A percentile compares a stretch with the other conserved stretches of the same genome.
These are phyloP conservation scores for Austroboletus rostrupii DNA, from an alignment of 1,284 basidiomycete species.

Conservation along the genomic window DNA sequence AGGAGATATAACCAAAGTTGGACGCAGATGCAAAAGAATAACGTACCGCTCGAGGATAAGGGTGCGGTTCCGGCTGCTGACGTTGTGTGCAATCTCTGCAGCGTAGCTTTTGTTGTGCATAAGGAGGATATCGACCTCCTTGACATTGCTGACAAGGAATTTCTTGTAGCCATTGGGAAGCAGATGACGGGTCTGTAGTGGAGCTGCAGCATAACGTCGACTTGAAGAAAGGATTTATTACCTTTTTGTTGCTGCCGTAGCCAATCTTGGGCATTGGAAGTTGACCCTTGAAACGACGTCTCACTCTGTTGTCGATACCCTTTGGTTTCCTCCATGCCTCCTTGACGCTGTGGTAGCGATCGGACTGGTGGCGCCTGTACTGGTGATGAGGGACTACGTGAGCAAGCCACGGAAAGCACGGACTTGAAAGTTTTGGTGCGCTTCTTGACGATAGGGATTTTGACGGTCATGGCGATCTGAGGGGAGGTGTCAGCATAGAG, in stretches of 20 bases:
- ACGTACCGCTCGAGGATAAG: slow-evolving; percentile 84
- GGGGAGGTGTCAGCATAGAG: slow-evolving; percentile 16
- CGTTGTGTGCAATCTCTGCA: slow-evolving; percentile 96
- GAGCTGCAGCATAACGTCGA: slow-evolving; percentile 9
- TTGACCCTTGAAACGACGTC: slow-evolving; percentile 95
- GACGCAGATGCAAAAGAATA: neutral
- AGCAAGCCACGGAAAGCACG: slow-evolving; percentile 28
- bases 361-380: slow-evolving; percentile 90
- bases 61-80: slow-evolving; percentile 95
- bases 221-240: slow-evolving; percentile 9
- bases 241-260: slow-evolving; percentile 83
- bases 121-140: slow-evolving; percentile 88
- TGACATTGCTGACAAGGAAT: slow-evolving; percentile 88
- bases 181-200: slow-evolving; percentile 76
- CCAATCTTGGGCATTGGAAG: slow-evolving; percentile 94
- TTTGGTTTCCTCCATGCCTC: slow-evolving; percentile 98
- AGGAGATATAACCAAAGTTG: slow-evolving; percentile 2
- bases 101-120: slow-evolving; percentile 99
- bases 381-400: slow-evolving; percentile 16
- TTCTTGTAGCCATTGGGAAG: slow-evolving; percentile 94
- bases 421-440: slow-evolving; percentile 94
- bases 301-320: slow-evolving; percentile 94
- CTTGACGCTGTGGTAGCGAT: slow-evolving; percentile 93
- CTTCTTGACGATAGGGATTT: slow-evolving; percentile 93
- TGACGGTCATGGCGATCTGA: slow-evolving; percentile 72